A percentile compares a stretch with the other conserved stretches of the same genome.
These are phyloP conservation scores for Pythium biforme DNA, from an alignment of 352 stramenopile species.

Conservation along the genomic window DNA sequence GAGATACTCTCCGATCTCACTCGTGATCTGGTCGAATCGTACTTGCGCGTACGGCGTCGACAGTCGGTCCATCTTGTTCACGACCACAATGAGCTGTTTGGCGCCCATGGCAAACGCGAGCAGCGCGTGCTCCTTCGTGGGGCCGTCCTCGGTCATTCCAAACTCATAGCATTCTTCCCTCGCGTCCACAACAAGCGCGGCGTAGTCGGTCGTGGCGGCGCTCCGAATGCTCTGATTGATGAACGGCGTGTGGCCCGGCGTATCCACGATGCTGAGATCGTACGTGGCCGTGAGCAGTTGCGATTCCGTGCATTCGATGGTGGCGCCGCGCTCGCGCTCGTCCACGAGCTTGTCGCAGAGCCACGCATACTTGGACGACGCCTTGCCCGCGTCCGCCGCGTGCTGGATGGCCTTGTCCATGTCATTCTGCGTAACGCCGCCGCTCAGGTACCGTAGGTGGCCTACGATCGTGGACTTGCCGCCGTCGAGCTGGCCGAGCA, in stretches of 20 bases:
- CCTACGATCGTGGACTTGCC: slow-evolving; percentile 98
- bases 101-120: slow-evolving; percentile 97
- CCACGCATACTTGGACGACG: slow-evolving; percentile 98
- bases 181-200: slow-evolving; percentile 93
- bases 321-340: slow-evolving; percentile 96
- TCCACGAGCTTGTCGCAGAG: slow-evolving; percentile 97
- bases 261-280: slow-evolving; percentile 50
- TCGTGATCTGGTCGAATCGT: slow-evolving; percentile 96
- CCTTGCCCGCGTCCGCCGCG: slow-evolving; percentile 94
- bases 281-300: slow-evolving; percentile 3
- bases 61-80: slow-evolving; percentile 99
- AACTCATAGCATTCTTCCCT: slow-evolving; percentile 90
- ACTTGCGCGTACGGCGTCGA: slow-evolving; percentile 92
- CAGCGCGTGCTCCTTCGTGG: slow-evolving; percentile 95
- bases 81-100: slow-evolving; percentile 97
- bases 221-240: slow-evolving; percentile 99
- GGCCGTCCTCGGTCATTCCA: slow-evolving; percentile 90
- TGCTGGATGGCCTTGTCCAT: slow-evolving; percentile 98
- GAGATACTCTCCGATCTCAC: slow-evolving; percentile 90
- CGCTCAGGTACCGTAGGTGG: slow-evolving; percentile 98
- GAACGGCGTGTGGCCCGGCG: slow-evolving; percentile 95
- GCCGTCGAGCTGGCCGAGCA: slow-evolving; percentile 95
- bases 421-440: slow-evolving; percentile 94
- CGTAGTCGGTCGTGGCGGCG: slow-evolving; percentile 95
- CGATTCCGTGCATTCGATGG: neutral